Evolutionary conservation across 1,284 basidiomycete species (phyloP), one percentile per base, ranked within the genome.

Genomic region (Athelia sp.): DNA sequence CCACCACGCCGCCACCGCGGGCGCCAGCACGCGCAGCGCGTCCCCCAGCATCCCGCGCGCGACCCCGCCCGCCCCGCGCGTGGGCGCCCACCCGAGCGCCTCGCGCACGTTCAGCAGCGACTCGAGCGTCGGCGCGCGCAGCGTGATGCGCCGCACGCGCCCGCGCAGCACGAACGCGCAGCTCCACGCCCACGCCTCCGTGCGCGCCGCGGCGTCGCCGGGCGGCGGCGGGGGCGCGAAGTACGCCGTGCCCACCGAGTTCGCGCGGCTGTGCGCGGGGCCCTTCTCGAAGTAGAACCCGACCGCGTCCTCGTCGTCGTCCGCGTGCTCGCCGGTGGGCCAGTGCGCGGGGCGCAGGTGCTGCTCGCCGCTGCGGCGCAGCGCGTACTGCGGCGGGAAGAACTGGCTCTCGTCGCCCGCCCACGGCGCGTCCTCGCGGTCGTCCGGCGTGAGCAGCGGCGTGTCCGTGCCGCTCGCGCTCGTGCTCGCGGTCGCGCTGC

Each of bases 21-120:
- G 62, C 70, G 72, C 73, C 34, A 68, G 69, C 17, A 71, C 66
- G 2, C 52, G 56, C 18, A 58, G 48, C 13, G 69, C 57, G 45
- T 75, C 71, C 22, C 51, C 50, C 34, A 59, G 3, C 15, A 64
- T 62, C 15, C 69, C 71, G 10, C 58, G 50, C 43, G 71, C 8
- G 10, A 67, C 29, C 4, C 68, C 64, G 36, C 35, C 53, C 34
- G 65, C 51, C 3, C 52, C 38, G 38, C 38, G 38, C 21, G n/a
- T n/a, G n/a, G n/a, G n/a, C 56, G 50, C 50, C 51, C 50, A 36
- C 50, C 48, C 23, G n/a, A 46, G 40, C 15, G n/a, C 29, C 29
- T 47, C 36, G 47, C 34, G 32, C 52, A 45, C 6, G 26, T 29
- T 13, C 6, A 29, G 26, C 26, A 29, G 26, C 26, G 26, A 4